A percentile compares a stretch with the other conserved stretches of the same genome.
phyloP scores from a whole-genome alignment of 306 rosid genomes.

The Ormosia emarginata region DNA sequence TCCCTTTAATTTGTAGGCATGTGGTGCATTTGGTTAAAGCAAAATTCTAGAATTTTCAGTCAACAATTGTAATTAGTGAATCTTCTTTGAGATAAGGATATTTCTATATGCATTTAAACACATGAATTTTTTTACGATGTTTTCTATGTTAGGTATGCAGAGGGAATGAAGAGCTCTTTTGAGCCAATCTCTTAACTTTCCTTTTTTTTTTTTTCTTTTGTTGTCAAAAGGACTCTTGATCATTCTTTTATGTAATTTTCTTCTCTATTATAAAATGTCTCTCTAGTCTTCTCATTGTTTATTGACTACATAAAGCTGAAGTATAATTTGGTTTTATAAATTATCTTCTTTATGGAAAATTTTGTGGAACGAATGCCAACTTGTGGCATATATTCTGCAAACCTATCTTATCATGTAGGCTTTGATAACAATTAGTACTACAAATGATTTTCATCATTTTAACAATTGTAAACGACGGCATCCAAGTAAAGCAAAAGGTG shows the following conservation, averaged over 20 bases:
- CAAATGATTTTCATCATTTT: slow-evolving; percentile 38
- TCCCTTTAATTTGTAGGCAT: neutral
- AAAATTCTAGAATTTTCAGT: too few relatives aligned
- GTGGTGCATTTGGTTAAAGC: too few relatives aligned
- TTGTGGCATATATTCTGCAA: slow-evolving; percentile 19
- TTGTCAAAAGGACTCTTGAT: neutral
- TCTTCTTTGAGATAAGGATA: too few relatives aligned
- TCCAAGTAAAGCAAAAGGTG: slow-evolving; percentile 44
- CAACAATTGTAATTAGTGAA: too few relatives aligned
- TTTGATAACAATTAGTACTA: slow-evolving; percentile 28
- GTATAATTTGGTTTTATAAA: slow-evolving; percentile 16
- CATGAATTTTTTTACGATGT: too few relatives aligned
- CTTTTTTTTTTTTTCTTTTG: neutral
- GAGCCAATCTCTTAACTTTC: neutral
- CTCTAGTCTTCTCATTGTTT: neutral
- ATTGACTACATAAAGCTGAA: neutral
- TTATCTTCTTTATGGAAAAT: slow-evolving; percentile 6
- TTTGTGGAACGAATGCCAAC: slow-evolving; percentile 7
- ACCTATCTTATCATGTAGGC: slow-evolving; percentile 24
- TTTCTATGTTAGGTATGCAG: neutral
- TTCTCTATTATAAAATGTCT: neutral
- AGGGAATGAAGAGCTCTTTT: neutral
- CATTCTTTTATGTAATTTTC: neutral
- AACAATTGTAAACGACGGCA: slow-evolving; percentile 28
- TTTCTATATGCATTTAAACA: too few relatives aligned